Evolutionary conservation across 257 asterid genomes (phyloP), one percentile per base, ranked within the genome.

Genomic region (Gentiana macrophylla): DNA sequence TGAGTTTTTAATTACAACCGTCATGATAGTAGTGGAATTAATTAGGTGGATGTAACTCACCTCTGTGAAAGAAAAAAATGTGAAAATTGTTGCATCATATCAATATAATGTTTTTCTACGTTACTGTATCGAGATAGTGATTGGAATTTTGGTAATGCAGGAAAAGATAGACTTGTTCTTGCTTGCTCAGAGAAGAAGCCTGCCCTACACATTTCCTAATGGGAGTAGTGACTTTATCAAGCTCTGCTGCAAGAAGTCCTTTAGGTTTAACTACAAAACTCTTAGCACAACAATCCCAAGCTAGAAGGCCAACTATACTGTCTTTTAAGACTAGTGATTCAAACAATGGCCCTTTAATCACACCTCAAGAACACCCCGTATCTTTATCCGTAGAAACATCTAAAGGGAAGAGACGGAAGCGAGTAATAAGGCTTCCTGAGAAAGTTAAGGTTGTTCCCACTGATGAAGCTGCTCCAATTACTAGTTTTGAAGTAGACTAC

Each of bases 201-300:
- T 6, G 13, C 5, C 45, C 49, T 3, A 8, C 24, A 52, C 37
- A 44, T 53, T 49, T 53, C 13, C 74, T 77, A 64, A 77, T 72
- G 82, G 82, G 82, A 77, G 82, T 72, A 62, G 74, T 77, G 74
- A 72, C 79, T 60, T 64, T 77, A 60, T 77, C 82, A 8, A 77
- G 77, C 68, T 77, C 82, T 61, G 74, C 77, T 38, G 65, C 79
- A 44, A 56, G 72, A 46, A 66, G 65, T 67, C 72, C 74, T 7
- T 41, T 73, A 50, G 79, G 79, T 56, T 72, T 72, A 61, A 69
- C 67, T 60, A 53, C 74, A 50, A 73, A 63, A 47, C 68, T 64
- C 49, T 70, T 72, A 8, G 33, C 67, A 63, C 76, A 68, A 70
- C 59, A 66, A 41, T 66, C 91, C 38, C 64, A 70, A 12, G 67